These are phyloP conservation scores for Beta corolliflora DNA, from an alignment of 179 eudicot species.

Conservation along the genomic window DNA sequence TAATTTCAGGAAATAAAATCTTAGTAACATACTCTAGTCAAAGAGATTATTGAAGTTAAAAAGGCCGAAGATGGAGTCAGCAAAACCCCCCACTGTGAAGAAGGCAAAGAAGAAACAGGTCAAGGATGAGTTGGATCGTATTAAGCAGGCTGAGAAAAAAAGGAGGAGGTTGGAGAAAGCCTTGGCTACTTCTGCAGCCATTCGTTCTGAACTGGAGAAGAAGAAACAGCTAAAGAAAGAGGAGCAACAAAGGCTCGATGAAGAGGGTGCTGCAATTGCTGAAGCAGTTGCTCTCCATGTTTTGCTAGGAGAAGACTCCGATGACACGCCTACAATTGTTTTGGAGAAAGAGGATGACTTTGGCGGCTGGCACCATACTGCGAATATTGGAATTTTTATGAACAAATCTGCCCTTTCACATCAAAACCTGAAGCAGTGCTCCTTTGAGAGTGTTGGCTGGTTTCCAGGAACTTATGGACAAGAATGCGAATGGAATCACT, in stretches of 20 bases:
- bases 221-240: slow-evolving; percentile 84
- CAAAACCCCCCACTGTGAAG: slow-evolving; percentile 57
- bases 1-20: slow-evolving; percentile 26
- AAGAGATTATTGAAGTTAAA: slow-evolving; percentile 25
- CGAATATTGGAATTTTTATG: slow-evolving; percentile 44
- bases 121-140: slow-evolving; percentile 87
- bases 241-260: slow-evolving; percentile 90
- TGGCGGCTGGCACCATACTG: slow-evolving; percentile 48
- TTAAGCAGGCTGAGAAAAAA: slow-evolving; percentile 95
- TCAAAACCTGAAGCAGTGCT: slow-evolving; percentile 42
- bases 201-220: slow-evolving; percentile 83
- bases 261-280: slow-evolving; percentile 96
- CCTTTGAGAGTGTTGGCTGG: slow-evolving; percentile 46
- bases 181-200: slow-evolving; percentile 91
- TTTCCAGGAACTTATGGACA: slow-evolving; percentile 47
- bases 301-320: slow-evolving; percentile 79
- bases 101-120: slow-evolving; percentile 90
- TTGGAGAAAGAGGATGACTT: slow-evolving; percentile 55
- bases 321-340: slow-evolving; percentile 49
- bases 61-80: slow-evolving; percentile 61
- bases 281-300: slow-evolving; percentile 96
- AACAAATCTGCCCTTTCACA: slow-evolving; percentile 43
- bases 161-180: slow-evolving; percentile 95
- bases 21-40: slow-evolving; percentile 25
- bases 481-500: slow-evolving; percentile 45